These are phyloP conservation scores for Ascochyta viciae-villosae DNA, from an alignment of 2,329 filamentous ascomycete species.

Conservation along the genomic window DNA sequence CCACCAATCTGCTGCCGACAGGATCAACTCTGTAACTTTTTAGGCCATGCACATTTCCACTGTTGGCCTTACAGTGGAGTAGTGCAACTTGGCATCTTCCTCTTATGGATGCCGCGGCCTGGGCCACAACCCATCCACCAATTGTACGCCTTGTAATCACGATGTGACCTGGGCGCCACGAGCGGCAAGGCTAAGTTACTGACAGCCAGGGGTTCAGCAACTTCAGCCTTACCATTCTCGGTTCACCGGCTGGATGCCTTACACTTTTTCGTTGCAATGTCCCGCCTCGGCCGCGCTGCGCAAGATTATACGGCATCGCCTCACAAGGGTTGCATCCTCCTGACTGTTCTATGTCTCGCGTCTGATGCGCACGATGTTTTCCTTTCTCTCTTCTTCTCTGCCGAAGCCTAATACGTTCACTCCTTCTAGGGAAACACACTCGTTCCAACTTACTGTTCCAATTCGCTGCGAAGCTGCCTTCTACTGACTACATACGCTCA, in stretches of 20 bases:
- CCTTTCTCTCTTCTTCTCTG: background rate
- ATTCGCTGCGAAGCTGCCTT: background rate
- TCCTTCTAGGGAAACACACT: conserved; percentile 1
- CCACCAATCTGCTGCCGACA: background rate
- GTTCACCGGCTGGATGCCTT: conserved; percentile 12
- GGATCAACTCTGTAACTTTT: background rate
- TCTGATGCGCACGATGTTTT: background rate
- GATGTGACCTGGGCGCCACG: conserved; percentile 4
- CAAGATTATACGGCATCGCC: background rate
- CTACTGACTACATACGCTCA: conserved; percentile 3
- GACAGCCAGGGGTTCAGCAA: conserved; percentile 1
- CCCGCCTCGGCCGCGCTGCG: background rate
- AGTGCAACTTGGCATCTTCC: conserved; percentile 7
- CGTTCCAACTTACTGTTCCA: background rate
- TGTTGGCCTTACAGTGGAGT: background rate
- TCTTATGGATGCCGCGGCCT: background rate
- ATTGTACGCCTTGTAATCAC: background rate
- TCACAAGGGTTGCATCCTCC: conserved; percentile 9
- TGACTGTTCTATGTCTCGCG: background rate
- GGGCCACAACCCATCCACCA: background rate
- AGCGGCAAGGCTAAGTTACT: conserved; percentile 7
- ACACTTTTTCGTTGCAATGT: conserved; percentile 2
- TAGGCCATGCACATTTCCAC: background rate
- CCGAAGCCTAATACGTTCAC: background rate
- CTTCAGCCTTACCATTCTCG: conserved; percentile 4